phyloP scores from a whole-genome alignment of 1,139 yeast species.

The Diutina sp. region DNA sequence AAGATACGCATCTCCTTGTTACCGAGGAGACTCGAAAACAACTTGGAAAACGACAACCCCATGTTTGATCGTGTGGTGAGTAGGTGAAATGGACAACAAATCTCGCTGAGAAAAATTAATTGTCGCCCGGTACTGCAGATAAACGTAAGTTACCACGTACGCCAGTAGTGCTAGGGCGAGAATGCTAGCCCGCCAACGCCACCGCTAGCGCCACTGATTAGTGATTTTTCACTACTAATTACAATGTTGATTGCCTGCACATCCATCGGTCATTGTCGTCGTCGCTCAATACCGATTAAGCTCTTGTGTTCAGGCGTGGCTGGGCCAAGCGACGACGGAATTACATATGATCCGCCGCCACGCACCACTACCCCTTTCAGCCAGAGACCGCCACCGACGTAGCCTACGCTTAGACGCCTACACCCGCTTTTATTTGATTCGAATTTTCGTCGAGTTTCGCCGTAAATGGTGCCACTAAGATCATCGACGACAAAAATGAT shows the following conservation, averaged over 20 bases:
- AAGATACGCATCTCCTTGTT: slow-evolving; percentile 81
- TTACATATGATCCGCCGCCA: background rate
- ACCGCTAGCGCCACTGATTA: too few relatives aligned
- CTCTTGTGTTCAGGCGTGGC: background rate
- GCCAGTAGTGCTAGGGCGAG: background rate
- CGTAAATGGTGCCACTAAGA: background rate
- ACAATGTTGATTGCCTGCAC: background rate
- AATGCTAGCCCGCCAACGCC: too few relatives aligned
- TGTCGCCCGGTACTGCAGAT: background rate
- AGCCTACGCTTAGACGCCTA: background rate
- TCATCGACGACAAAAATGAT: background rate
- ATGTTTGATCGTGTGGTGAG: slow-evolving; percentile 10
- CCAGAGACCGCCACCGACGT: background rate
- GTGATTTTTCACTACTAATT: too few relatives aligned
- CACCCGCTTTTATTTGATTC: background rate
- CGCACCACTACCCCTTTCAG: background rate
- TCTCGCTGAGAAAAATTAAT: slow-evolving; percentile 5
- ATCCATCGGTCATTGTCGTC: background rate
- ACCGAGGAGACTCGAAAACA: slow-evolving; percentile 77
- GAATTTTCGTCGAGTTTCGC: background rate
- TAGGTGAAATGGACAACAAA: slow-evolving; percentile 9
- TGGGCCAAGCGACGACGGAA: background rate
- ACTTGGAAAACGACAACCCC: slow-evolving; percentile 85
- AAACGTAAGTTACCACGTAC: background rate
- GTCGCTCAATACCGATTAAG: background rate